These are phyloP conservation scores for Allium fistulosum DNA, from an alignment of 106 monocot species.

Conservation along the genomic window DNA sequence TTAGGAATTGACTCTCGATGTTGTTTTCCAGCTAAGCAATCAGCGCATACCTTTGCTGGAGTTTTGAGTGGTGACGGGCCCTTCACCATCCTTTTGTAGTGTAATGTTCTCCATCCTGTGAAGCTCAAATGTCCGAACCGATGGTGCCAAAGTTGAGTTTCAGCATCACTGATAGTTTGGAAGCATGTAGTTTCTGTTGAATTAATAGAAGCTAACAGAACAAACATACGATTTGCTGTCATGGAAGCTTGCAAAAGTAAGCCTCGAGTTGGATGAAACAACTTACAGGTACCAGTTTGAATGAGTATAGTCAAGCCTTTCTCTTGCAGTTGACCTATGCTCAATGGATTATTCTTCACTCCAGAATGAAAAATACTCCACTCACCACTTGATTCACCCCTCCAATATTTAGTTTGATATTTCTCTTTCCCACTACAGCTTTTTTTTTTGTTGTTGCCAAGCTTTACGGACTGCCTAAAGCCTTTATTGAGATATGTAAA, in stretches of 20 bases:
- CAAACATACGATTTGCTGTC: background rate
- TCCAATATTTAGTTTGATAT: background rate
- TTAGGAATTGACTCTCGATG: too few relatives aligned
- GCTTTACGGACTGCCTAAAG: background rate
- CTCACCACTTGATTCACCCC: background rate
- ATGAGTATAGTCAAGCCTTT: background rate
- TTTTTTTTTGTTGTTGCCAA: background rate
- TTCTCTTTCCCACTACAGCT: background rate
- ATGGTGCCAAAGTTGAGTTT: too few relatives aligned
- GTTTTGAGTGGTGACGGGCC: too few relatives aligned
- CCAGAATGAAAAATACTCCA: background rate
- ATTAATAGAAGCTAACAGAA: background rate
- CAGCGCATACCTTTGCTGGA: too few relatives aligned
- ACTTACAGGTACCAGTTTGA: background rate
- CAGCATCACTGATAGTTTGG: too few relatives aligned
- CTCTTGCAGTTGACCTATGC: background rate
- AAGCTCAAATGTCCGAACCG: too few relatives aligned
- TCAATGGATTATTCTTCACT: slow-evolving; percentile 1
- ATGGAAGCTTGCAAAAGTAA: background rate
- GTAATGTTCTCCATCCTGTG: too few relatives aligned
- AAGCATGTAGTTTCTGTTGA: too few relatives aligned
- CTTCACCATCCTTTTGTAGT: too few relatives aligned
- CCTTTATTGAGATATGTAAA: background rate
- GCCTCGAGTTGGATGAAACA: background rate
- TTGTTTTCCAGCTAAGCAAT: too few relatives aligned